Evolutionary conservation across 768 basidiomycete genomes (phyloP).

Genomic region (Tephrocybe sp.): DNA sequence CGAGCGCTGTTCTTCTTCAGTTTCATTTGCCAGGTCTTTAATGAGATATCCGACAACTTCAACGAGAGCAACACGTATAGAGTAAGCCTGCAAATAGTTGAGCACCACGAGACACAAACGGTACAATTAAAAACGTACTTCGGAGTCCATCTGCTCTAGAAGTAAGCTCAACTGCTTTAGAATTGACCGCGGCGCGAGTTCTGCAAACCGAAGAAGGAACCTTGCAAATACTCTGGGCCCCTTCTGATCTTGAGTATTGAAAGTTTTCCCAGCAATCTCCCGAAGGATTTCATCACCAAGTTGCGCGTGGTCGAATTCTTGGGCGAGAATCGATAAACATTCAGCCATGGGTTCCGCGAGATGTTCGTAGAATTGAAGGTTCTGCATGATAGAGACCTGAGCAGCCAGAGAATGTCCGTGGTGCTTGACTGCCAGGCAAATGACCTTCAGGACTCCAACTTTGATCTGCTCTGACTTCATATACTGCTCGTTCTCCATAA

Average conservation of each 20-base stretch:
- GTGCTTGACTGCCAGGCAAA: slow-evolving; percentile 89
- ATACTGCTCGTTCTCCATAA: slow-evolving; percentile 82
- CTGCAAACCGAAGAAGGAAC: slow-evolving; percentile 80
- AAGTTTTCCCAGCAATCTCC: slow-evolving; percentile 78
- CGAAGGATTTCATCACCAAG: slow-evolving; percentile 89
- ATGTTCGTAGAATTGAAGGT: slow-evolving; percentile 92
- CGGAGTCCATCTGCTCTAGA: slow-evolving; percentile 84
- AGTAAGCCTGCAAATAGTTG: slow-evolving; percentile 69
- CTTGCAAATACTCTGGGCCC: slow-evolving; percentile 81
- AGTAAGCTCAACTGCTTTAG: slow-evolving; percentile 89
- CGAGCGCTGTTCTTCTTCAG: slow-evolving; percentile 37
- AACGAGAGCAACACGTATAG: slow-evolving; percentile 93
- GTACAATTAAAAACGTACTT: slow-evolving; percentile 46
- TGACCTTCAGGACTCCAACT: slow-evolving; percentile 78
- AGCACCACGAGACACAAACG: slow-evolving; percentile 1
- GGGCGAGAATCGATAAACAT: slow-evolving; percentile 71
- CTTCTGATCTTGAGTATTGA: slow-evolving; percentile 82
- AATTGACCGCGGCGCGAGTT: slow-evolving; percentile 74
- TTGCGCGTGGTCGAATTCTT: slow-evolving; percentile 86
- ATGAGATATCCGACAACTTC: slow-evolving; percentile 89
- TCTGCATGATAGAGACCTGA: slow-evolving; percentile 89
- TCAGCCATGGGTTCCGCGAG: slow-evolving; percentile 94
- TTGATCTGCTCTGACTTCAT: slow-evolving; percentile 80
- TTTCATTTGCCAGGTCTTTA: slow-evolving; percentile 66
- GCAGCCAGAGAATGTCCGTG: slow-evolving; percentile 82